Evolutionary conservation across 2,329 filamentous ascomycete species (phyloP).

Genomic region (Alternaria metachromatica): DNA sequence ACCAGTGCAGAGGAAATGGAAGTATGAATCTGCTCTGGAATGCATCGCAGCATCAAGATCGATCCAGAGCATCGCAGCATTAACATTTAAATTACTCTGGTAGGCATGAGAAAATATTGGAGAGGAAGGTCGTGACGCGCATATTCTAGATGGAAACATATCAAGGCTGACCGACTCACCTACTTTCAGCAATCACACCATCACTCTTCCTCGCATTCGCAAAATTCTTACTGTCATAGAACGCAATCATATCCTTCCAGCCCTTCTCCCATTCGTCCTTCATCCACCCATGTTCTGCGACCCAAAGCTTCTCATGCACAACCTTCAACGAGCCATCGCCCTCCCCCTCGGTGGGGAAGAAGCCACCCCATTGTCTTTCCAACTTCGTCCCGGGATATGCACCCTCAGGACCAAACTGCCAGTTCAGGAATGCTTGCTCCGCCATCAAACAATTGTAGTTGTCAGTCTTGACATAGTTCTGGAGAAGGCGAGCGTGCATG

Average conservation of each 20-base stretch:
- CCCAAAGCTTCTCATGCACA: slow-evolving; percentile 47
- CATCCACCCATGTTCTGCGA: slow-evolving; percentile 24
- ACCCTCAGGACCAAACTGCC: slow-evolving; percentile 37
- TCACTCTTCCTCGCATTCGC: slow-evolving; percentile 16
- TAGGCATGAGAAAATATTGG: background rate
- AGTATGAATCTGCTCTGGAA: background rate
- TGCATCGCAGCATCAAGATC: background rate
- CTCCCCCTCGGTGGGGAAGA: slow-evolving; percentile 29
- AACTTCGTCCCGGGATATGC: slow-evolving; percentile 36
- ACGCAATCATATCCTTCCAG: slow-evolving; percentile 36
- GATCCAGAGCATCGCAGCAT: background rate
- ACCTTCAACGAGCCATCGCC: slow-evolving; percentile 38
- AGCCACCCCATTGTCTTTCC: slow-evolving; percentile 38
- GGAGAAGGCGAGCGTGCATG: slow-evolving; percentile 41
- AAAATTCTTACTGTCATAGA: slow-evolving; percentile 35
- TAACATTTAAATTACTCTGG: background rate
- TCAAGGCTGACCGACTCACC: background rate
- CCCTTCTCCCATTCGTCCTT: slow-evolving; percentile 32
- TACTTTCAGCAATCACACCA: background rate
- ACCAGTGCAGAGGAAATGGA: background rate
- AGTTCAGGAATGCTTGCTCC: slow-evolving; percentile 45
- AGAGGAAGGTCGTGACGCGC: background rate
- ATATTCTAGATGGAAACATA: background rate
- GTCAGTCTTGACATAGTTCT: slow-evolving; percentile 42
- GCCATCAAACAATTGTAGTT: slow-evolving; percentile 40